A percentile compares a stretch with the other conserved stretches of the same genome.
These are phyloP conservation scores for Macrolepiota fuliginosa DNA, from an alignment of 768 basidiomycete genomes.

Conservation along the genomic window DNA sequence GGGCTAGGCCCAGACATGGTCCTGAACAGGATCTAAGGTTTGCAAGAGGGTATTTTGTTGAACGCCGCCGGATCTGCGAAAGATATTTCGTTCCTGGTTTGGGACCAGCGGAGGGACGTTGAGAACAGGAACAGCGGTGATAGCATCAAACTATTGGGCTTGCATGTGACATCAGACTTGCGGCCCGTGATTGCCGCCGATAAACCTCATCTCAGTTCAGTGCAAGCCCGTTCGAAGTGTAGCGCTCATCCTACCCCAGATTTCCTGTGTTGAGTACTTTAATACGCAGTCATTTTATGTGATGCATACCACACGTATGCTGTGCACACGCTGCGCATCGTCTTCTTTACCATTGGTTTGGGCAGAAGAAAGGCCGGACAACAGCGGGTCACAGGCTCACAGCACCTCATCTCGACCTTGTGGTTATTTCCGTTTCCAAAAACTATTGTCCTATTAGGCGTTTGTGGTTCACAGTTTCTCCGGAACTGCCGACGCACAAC, in stretches of 20 bases:
- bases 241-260: background rate
- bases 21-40: background rate
- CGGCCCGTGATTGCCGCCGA: background rate
- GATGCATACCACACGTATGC: background rate
- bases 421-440: background rate
- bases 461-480: background rate
- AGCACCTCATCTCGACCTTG: background rate
- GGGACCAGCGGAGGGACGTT: background rate
- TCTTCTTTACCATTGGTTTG: background rate
- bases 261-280: background rate
- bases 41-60: background rate
- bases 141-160: background rate
- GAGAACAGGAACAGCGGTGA: background rate
- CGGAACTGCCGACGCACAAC: background rate
- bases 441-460: background rate
- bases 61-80: background rate
- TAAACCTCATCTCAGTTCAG: background rate
- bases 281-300: background rate
- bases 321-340: background rate
- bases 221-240: conserved; percentile 1
- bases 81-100: background rate
- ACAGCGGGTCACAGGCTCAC: background rate
- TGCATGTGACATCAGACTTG: background rate
- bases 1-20: background rate
- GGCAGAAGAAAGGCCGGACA: background rate